These are phyloP conservation scores for Hemisphaericaspora lyxosophila DNA, from an alignment of 1,139 yeast genomes.

Conservation along the genomic window DNA sequence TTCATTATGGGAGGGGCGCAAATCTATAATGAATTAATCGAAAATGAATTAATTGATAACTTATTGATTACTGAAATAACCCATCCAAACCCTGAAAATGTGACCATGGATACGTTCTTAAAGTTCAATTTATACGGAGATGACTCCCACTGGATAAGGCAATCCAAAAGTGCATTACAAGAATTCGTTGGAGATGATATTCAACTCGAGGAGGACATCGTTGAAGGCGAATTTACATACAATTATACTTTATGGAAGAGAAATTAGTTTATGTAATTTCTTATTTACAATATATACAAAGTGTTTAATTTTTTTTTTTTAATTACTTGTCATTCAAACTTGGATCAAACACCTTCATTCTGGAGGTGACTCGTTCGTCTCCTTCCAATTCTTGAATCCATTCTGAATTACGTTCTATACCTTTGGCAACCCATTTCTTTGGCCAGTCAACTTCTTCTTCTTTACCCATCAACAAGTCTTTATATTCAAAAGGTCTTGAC, in stretches of 20 bases:
- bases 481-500: constrained; percentile 54
- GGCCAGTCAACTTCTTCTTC: constrained; percentile 95
- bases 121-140: constrained; percentile 31
- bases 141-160: constrained; percentile 36
- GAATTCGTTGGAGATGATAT: constrained; percentile 40
- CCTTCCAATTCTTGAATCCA: constrained; percentile 79
- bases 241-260: constrained; percentile 18
- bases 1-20: constrained; percentile 95
- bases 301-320: not conserved
- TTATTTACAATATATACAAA: constrained; percentile 1
- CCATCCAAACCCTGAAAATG: constrained; percentile 24
- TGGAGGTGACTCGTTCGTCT: constrained; percentile 63
- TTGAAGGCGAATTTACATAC: constrained; percentile 37
- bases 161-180: constrained; percentile 33
- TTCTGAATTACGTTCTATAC: constrained; percentile 70
- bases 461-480: constrained; percentile 55
- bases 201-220: constrained; percentile 35
- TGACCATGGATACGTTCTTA: constrained; percentile 68
- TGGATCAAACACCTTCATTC: constrained; percentile 54
- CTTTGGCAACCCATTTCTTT: constrained; percentile 72
- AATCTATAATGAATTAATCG: constrained; percentile 62
- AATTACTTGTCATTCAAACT: not conserved
- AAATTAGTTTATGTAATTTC: constrained; percentile 6
- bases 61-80: constrained; percentile 74
- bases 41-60: constrained; percentile 44